Evolutionary conservation across 305 asterid genomes (phyloP).

Genomic region (Ilex paraguariensis): DNA sequence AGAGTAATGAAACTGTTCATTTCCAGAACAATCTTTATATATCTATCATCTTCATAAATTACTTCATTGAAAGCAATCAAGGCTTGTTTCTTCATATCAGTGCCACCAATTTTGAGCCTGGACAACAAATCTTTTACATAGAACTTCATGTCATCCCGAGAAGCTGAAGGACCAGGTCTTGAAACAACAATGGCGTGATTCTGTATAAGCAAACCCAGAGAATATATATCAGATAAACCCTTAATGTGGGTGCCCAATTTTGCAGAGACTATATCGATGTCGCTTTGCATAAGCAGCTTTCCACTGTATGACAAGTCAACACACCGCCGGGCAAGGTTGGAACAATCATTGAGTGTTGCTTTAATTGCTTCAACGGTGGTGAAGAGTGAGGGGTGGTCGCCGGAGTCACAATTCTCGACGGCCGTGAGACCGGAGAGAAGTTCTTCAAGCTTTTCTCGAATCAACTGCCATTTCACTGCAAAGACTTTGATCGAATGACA

Average conservation of each 20-base stretch:
- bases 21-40: slow-evolving; percentile 48
- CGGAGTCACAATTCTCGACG: slow-evolving; percentile 51
- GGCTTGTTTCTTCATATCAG: slow-evolving; percentile 75
- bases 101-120: slow-evolving; percentile 59
- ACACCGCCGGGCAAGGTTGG: slow-evolving; percentile 48
- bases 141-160: slow-evolving; percentile 56
- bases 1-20: slow-evolving; percentile 39
- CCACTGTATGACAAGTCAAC: slow-evolving; percentile 55
- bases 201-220: slow-evolving; percentile 64
- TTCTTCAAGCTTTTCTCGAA: slow-evolving; percentile 63
- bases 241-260: slow-evolving; percentile 44
- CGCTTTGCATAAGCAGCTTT: slow-evolving; percentile 87
- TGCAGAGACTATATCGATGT: slow-evolving; percentile 57
- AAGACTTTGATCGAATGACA: slow-evolving; percentile 64
- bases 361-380: slow-evolving; percentile 43
- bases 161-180: slow-evolving; percentile 60
- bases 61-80: slow-evolving; percentile 51
- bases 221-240: slow-evolving; percentile 51
- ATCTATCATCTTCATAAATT: slow-evolving; percentile 59
- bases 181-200: slow-evolving; percentile 65
- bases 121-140: slow-evolving; percentile 66
- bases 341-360: slow-evolving; percentile 39
- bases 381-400: slow-evolving; percentile 41
- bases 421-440: slow-evolving; percentile 65
- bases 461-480: slow-evolving; percentile 59